phyloP scores from a whole-genome alignment of 805 yeast genomes.

The Metschnikowia continentalis region DNA sequence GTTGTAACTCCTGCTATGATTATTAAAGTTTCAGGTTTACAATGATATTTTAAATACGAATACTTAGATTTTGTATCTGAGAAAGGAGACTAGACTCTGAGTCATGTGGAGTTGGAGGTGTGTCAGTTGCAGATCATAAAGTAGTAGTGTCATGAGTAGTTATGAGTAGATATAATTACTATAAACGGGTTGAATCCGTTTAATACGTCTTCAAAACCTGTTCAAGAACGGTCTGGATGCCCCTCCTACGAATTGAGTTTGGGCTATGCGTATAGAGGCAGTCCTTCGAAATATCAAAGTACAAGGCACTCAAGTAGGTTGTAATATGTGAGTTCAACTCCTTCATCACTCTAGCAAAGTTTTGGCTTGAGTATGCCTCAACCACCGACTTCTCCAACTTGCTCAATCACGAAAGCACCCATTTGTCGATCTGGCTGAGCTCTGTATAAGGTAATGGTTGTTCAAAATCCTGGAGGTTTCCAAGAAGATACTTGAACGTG shows the following conservation, averaged over 20 bases:
- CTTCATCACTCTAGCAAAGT: constrained; percentile 68
- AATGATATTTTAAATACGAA: too few species aligned
- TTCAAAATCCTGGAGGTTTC: constrained; percentile 56
- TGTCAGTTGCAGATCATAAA: too few species aligned
- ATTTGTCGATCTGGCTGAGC: constrained; percentile 51
- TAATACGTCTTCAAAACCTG: constrained; percentile 56
- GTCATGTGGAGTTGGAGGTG: too few species aligned
- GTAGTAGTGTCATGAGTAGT: too few species aligned
- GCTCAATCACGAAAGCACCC: constrained; percentile 52
- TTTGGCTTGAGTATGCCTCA: constrained; percentile 49
- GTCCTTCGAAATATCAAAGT: constrained; percentile 85
- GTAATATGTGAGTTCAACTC: constrained; percentile 69
- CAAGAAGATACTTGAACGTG: constrained; percentile 76
- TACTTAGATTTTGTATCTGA: too few species aligned
- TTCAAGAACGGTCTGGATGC: constrained; percentile 63
- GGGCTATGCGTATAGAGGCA: constrained; percentile 66
- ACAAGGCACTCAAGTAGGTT: constrained; percentile 70
- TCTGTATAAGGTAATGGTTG: constrained; percentile 34
- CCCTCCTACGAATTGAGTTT: constrained; percentile 48
- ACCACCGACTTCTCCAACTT: constrained; percentile 41
- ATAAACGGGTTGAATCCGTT: too few species aligned
- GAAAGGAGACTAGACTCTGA: too few species aligned
- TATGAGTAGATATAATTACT: too few species aligned
- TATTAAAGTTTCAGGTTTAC: too few species aligned
- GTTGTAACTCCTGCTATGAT: too few species aligned